Base-by-base conservation (phyloP, 768 basidiomycete genomes). In the Pleurotus platypus region DNA sequence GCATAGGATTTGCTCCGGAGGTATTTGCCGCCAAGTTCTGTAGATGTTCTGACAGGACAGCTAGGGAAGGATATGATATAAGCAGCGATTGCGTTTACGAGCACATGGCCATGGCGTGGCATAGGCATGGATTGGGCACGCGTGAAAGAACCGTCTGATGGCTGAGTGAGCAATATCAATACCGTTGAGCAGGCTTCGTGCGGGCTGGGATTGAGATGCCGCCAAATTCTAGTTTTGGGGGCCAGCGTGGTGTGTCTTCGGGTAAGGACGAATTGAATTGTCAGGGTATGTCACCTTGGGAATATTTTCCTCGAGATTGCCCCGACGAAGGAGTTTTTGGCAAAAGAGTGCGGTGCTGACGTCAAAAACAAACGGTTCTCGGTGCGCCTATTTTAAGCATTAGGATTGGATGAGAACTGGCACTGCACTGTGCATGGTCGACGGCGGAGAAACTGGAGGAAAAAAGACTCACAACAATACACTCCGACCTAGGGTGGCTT, bases 31-130 rank as follows among this genome's bases (percentile, higher is more conserved):
- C 27, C 30, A 24, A 30, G 49, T 50, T 50, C 49, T 50, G 24
- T 35, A 35, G 27, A 30, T 42, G 16, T 18, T 40, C n/a, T 35
- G 30, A 35, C 30, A 35, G 30, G 30, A 35, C 30, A 35, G 30
- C 9, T 35, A 54, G 51, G 42, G 51, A 54, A 54, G 39, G 51
- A 24, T 20, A 42, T 35, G 30, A 35, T 35, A 11, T 35, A 35
- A 35, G 30, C 30, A 35, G 30, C 30, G 30, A 35, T 39, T 12
- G 49, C 39, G 18, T 54, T 12, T 27, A 40, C 20, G 51, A 42
- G 39, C 51, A 54, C 51, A 54, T 54, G 51, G 51, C 38, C 39
- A 53, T 30, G 51, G 51, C 51, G 22, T 43, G 51, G 35, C 51
- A 42, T 43, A 54, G 51, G 22, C 39, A 54, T 15, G 16, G 35